Evolutionary conservation across 306 rosid genomes (phyloP).

Genomic region (Inga leiocalycina): DNA sequence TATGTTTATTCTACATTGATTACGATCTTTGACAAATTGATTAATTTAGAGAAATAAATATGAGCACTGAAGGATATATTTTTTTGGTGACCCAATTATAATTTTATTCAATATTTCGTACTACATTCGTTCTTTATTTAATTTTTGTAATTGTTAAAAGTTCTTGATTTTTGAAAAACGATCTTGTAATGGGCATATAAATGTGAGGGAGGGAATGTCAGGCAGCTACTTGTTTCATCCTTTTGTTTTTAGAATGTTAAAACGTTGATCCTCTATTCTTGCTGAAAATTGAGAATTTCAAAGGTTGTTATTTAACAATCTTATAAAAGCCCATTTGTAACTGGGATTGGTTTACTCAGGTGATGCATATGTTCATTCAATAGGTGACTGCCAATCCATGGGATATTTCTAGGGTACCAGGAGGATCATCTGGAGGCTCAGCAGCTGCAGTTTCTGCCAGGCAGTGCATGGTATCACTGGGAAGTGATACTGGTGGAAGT

Average conservation of each 20-base stretch:
- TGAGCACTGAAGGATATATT: neutral
- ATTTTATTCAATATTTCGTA: neutral
- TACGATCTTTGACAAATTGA: neutral
- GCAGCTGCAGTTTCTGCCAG: constrained; percentile 98
- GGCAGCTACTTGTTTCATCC: constrained; percentile 8
- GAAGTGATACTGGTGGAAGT: constrained; percentile 99
- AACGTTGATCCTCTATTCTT: constrained; percentile 10
- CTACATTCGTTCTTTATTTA: neutral
- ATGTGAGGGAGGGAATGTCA: constrained; percentile 1
- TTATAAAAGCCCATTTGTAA: constrained; percentile 46
- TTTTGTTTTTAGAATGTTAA: constrained; percentile 27
- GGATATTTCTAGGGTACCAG: constrained; percentile 94
- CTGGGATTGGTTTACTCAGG: constrained; percentile 85
- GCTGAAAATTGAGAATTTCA: neutral
- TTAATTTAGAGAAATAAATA: neutral
- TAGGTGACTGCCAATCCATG: constrained; percentile 99
- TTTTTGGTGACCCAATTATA: neutral
- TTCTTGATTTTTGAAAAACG: constrained; percentile 2
- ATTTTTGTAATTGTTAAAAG: neutral
- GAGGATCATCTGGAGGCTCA: constrained; percentile 97
- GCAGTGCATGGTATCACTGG: constrained; percentile 88
- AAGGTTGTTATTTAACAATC: constrained; percentile 9
- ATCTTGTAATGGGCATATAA: neutral
- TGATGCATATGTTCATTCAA: constrained; percentile 81
- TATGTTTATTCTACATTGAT: neutral